phyloP scores from a whole-genome alignment of 2,329 filamentous ascomycete genomes.

The Pseudogymnoascus pannorum region DNA sequence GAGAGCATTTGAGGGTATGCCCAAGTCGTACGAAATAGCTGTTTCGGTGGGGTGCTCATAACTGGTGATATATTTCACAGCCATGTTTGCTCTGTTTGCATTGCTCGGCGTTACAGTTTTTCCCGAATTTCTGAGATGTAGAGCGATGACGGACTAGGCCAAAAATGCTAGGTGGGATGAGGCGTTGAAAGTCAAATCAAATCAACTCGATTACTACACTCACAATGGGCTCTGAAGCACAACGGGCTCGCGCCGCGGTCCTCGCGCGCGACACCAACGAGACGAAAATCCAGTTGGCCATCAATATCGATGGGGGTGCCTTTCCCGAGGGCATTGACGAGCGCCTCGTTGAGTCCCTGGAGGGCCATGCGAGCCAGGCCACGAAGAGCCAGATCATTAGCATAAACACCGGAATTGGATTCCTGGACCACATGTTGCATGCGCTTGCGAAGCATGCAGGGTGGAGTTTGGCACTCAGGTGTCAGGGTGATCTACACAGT shows the following conservation, averaged over 20 bases:
- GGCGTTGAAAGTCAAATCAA: constrained; percentile 1
- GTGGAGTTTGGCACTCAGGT: constrained; percentile 79
- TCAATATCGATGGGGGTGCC: constrained; percentile 86
- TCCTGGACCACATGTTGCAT: constrained; percentile 98
- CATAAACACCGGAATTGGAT: constrained; percentile 90
- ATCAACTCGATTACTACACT: constrained; percentile 1
- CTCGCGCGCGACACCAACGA: constrained; percentile 92
- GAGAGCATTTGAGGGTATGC: background rate
- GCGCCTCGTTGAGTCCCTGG: constrained; percentile 42
- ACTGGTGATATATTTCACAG: background rate
- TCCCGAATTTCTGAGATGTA: background rate
- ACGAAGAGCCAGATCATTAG: constrained; percentile 80
- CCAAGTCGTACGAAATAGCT: constrained; percentile 4
- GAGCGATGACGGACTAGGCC: background rate
- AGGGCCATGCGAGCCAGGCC: constrained; percentile 73
- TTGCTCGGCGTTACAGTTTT: background rate
- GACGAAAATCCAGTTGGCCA: constrained; percentile 87
- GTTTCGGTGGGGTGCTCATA: background rate
- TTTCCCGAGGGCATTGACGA: constrained; percentile 60
- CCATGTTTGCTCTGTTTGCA: constrained; percentile 9
- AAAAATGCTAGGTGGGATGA: constrained; percentile 8
- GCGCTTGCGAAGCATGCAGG: constrained; percentile 92
- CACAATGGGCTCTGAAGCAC: constrained; percentile 3
- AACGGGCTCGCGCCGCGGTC: constrained; percentile 39
- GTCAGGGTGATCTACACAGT: constrained; percentile 89